These are phyloP conservation scores for Pseudogymnoascus sp. DNA, from an alignment of 2,329 filamentous ascomycete species.

Conservation along the genomic window DNA sequence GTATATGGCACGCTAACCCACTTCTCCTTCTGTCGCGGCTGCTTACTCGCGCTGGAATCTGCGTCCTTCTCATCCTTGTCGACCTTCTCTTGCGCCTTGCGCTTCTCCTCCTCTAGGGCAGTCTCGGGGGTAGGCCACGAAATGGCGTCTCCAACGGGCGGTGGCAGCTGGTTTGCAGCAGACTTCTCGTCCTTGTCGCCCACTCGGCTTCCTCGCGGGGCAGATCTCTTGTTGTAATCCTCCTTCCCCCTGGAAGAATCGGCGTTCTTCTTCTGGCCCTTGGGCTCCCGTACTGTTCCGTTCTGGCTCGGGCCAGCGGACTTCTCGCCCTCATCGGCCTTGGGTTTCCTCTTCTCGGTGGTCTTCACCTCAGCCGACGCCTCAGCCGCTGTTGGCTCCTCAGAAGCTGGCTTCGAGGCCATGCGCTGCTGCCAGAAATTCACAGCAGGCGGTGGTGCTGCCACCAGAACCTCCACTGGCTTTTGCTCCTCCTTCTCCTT, in stretches of 20 bases:
- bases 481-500: constrained; percentile 52
- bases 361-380: background rate
- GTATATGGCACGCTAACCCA: constrained; percentile 81
- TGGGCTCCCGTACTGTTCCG: constrained; percentile 25
- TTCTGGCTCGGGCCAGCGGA: constrained; percentile 20
- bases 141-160: constrained; percentile 65
- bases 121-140: constrained; percentile 88
- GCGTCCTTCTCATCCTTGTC: constrained; percentile 58
- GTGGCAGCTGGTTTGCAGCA: constrained; percentile 36
- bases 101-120: constrained; percentile 67
- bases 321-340: constrained; percentile 30
- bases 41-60: constrained; percentile 41
- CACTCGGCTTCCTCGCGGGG: constrained; percentile 22
- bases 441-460: constrained; percentile 72
- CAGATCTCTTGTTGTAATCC: constrained; percentile 24
- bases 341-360: constrained; percentile 30
- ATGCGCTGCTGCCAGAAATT: constrained; percentile 83
- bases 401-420: constrained; percentile 35
- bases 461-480: constrained; percentile 58
- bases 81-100: constrained; percentile 58
- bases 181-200: constrained; percentile 27
- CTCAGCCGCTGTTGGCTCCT: background rate
- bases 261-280: constrained; percentile 32
- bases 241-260: constrained; percentile 28
- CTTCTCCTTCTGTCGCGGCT: constrained; percentile 61